Evolutionary conservation across 768 basidiomycete species (phyloP), one percentile per base, ranked within the genome.

Genomic region (Suillus sp.): DNA sequence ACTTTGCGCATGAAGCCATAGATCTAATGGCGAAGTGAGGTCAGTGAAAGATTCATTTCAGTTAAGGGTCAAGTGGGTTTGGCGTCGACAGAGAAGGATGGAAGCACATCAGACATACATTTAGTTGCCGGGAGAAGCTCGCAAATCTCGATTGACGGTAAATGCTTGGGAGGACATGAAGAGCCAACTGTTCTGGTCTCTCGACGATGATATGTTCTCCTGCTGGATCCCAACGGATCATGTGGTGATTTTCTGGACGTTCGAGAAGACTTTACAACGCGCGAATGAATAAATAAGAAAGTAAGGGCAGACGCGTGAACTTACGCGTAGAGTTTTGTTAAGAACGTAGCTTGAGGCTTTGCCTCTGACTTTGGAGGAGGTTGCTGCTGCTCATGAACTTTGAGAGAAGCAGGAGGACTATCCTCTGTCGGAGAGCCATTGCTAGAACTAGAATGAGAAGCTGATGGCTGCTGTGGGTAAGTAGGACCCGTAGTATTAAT

Each of bases 1-100:
- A 96, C 92, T 78, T 96, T 96, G 78, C 95, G 93, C 93, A 96
- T 96, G 83, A 95, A 97, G 68, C 95, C 95, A 81, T 97, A 97
- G 78, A 97, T 97, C 95, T 96, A 70, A 70, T 63, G 59, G 63
- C 70, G 70, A 58, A 62, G 45, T 22, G 22, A 22, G 22, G 38
- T 35, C 50, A 55, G 62, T 59, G 50, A 58, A 57, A 61, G 45
- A 37, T 54, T 62, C 37, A 59, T 67, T 67, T 64, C 18, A 67
- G 69, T 71, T 66, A 67, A 68, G 66, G 59, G 60, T 61, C 70
- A 72, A 63, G 66, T 55, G 68, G 65, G 61, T 66, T 42, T 62
- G 62, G 66, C 51, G 70, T 62, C 60, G 66, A 59, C 64, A 65
- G 65, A 64, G 72, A 72, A 70, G 71, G 71, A 65, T 63, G 71